These are phyloP conservation scores for Breviolum minutum DNA, from an alignment of 73 alveolate species.

Conservation along the genomic window DNA sequence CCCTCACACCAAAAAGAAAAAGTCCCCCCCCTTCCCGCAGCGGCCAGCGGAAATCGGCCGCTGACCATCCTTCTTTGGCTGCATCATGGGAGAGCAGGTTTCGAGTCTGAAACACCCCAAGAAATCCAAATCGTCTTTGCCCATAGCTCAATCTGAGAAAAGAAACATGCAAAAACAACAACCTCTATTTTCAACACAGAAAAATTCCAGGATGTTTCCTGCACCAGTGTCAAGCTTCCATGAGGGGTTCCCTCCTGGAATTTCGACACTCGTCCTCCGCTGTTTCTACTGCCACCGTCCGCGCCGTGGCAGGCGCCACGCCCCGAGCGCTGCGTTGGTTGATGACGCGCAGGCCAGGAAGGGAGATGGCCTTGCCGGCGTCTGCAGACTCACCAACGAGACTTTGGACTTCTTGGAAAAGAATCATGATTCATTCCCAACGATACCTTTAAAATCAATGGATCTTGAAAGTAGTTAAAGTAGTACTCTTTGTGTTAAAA, in stretches of 20 bases:
- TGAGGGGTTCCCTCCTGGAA: conserved; percentile 80
- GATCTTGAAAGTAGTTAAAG: neutral
- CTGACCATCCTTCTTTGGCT: too few relatives aligned
- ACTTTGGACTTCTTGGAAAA: too few relatives aligned
- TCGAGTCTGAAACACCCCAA: too few relatives aligned
- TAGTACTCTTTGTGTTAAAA: neutral
- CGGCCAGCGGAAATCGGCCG: too few relatives aligned
- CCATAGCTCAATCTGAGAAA: too few relatives aligned
- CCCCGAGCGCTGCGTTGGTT: conserved; percentile 8
- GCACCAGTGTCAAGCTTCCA: conserved; percentile 15
- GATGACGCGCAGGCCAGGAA: conserved; percentile 51
- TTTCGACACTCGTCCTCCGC: conserved; percentile 51
- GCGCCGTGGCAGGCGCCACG: conserved; percentile 18
- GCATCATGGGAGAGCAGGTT: too few relatives aligned
- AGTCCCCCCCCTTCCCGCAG: too few relatives aligned
- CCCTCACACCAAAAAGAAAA: too few relatives aligned
- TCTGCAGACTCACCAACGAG: too few relatives aligned
- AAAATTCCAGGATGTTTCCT: neutral
- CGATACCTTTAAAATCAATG: neutral
- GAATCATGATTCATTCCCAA: neutral
- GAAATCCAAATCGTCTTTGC: too few relatives aligned
- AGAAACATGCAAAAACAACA: too few relatives aligned
- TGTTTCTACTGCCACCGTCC: neutral
- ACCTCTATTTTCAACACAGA: too few relatives aligned
- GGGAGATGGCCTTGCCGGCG: neutral